phyloP scores from a whole-genome alignment of 2,329 filamentous ascomycete species.

The Colletotrichum camelliae region DNA sequence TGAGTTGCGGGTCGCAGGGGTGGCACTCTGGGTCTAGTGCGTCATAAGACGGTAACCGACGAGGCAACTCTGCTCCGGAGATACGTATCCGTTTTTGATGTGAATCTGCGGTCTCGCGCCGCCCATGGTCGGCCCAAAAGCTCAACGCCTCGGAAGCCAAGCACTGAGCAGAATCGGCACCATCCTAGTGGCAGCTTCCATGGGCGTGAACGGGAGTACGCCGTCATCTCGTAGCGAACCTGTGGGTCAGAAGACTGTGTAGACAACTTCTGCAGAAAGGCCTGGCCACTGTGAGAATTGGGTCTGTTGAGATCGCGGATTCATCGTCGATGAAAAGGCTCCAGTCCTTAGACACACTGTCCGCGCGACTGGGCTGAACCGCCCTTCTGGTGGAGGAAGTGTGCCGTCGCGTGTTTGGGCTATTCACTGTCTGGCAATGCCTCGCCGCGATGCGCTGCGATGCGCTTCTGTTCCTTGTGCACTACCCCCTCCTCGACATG shows the following conservation, averaged over 20 bases:
- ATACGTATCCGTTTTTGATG: not conserved
- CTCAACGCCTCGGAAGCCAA: not conserved
- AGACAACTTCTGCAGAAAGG: not conserved
- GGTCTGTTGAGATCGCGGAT: not conserved
- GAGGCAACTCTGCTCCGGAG: not conserved
- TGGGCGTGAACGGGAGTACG: not conserved
- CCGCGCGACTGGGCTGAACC: not conserved
- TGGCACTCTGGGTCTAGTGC: constrained; percentile 8
- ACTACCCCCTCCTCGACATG: not conserved
- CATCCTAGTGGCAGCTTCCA: not conserved
- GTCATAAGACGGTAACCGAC: constrained; percentile 18
- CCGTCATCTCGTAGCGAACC: not conserved
- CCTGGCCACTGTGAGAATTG: not conserved
- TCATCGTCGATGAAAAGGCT: not conserved
- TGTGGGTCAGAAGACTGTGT: not conserved
- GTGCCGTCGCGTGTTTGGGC: not conserved
- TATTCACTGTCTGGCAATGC: not conserved
- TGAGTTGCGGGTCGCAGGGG: not conserved
- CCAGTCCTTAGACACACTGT: not conserved
- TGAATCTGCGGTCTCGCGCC: not conserved
- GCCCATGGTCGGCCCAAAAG: not conserved
- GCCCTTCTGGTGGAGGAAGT: not conserved
- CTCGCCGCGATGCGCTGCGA: not conserved
- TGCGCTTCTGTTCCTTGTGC: not conserved
- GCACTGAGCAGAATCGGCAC: not conserved